Conservation (phyloP, 306 rosid species). For the Luffa aegyptiaca region DNA sequence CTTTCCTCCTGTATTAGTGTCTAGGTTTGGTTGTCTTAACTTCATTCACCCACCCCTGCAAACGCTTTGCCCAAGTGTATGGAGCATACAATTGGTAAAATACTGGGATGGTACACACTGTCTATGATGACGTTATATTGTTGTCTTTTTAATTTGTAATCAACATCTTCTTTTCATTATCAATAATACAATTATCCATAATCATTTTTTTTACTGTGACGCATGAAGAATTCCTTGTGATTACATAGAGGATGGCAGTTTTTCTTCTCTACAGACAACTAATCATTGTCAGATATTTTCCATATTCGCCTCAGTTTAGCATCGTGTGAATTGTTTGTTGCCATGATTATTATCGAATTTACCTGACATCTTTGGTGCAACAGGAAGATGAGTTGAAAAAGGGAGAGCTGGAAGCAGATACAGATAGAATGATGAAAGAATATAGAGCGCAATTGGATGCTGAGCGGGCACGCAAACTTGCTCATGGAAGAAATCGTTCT, state of each 20-base stretch:
- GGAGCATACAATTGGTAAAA: neutral
- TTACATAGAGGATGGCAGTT: neutral
- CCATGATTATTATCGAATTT: neutral
- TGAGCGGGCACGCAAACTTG: conserved; percentile 82
- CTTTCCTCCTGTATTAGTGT: neutral
- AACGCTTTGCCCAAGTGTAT: neutral
- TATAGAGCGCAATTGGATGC: conserved; percentile 98
- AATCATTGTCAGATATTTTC: neutral
- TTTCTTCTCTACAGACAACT: neutral
- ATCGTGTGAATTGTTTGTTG: neutral
- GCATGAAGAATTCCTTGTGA: neutral
- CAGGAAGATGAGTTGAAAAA: conserved; percentile 89
- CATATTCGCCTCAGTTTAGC: neutral
- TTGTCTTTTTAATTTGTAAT: neutral
- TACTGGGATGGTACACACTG: neutral
- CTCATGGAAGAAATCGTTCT: conserved; percentile 85
- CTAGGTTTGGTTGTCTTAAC: neutral
- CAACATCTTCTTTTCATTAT: neutral
- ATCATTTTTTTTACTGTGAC: neutral
- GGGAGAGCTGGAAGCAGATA: conserved; percentile 94
- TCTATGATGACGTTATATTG: neutral
- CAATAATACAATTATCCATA: neutral
- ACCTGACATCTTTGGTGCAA: conserved; percentile 9
- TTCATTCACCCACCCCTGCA: neutral
- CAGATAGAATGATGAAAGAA: conserved; percentile 92